These are phyloP conservation scores for Fusarium incarnatum DNA, from an alignment of 2,329 filamentous ascomycete genomes.

Conservation along the genomic window DNA sequence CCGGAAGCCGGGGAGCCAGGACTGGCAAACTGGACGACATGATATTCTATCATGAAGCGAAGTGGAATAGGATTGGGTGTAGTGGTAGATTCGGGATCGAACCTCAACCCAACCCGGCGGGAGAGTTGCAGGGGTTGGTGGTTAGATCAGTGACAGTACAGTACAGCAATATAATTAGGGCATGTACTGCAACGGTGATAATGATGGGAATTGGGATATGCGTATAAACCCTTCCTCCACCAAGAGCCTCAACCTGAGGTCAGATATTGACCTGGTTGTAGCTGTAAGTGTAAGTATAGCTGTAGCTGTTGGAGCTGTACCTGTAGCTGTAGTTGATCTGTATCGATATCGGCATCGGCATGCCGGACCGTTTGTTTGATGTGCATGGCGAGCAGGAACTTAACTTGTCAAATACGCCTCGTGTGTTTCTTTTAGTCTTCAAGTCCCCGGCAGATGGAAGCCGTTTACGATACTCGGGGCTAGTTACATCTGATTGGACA, in stretches of 20 bases:
- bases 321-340: constrained; percentile 1
- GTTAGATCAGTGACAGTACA: constrained; percentile 14
- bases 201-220: constrained; percentile 11
- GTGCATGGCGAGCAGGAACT: constrained; percentile 44
- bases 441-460: constrained; percentile 23
- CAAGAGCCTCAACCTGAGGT: constrained; percentile 20
- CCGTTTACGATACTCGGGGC: constrained; percentile 28
- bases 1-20: constrained; percentile 51
- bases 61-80: constrained; percentile 16
- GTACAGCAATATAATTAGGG: not conserved
- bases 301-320: constrained; percentile 1
- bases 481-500: constrained; percentile 40
- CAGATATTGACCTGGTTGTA: not conserved
- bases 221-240: constrained; percentile 24
- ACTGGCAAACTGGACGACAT: constrained; percentile 48
- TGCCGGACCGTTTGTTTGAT: constrained; percentile 42
- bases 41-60: constrained; percentile 31
- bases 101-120: not conserved
- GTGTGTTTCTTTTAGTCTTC: constrained; percentile 32
- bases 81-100: not conserved
- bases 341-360: constrained; percentile 34
- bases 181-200: constrained; percentile 15
- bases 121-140: not conserved
- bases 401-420: constrained; percentile 40
- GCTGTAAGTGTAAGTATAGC: not conserved